Evolutionary conservation across 176 grass and related monocot genomes (phyloP).

Genomic region (Aegilops speltoides): DNA sequence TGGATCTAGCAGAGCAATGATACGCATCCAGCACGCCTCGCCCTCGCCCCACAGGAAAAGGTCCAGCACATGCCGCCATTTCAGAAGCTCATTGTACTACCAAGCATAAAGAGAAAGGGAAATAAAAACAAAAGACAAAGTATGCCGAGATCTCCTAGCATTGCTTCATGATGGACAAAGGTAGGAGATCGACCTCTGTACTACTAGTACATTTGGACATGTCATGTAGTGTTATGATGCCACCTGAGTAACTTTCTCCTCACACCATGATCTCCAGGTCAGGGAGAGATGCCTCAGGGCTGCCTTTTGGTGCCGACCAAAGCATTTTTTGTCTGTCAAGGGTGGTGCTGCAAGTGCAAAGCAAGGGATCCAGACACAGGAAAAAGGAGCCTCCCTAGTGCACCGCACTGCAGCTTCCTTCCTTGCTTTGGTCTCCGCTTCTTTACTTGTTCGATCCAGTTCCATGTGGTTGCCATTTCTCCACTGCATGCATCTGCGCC

Average conservation of each 20-base stretch:
- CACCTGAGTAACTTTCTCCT: neutral
- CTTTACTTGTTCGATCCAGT: neutral
- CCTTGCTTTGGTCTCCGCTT: neutral
- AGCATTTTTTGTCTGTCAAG: neutral
- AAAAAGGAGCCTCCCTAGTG: neutral
- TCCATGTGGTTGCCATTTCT: neutral
- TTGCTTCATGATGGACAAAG: neutral
- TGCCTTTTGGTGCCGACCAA: conserved; percentile 11
- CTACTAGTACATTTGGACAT: neutral
- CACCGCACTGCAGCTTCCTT: conserved; percentile 11
- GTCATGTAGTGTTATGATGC: conserved; percentile 2
- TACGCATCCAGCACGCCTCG: neutral
- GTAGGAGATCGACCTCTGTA: neutral
- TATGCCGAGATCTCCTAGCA: neutral
- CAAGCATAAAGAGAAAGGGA: too few relatives aligned
- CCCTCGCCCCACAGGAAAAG: neutral
- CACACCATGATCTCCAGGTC: neutral
- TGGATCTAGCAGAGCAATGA: neutral
- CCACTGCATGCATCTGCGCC: neutral
- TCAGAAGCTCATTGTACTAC: neutral
- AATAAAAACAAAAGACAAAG: neutral
- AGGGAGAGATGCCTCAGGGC: neutral
- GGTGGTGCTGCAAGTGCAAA: neutral
- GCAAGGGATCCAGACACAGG: conserved; percentile 39
- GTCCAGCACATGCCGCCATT: conserved; percentile 11